phyloP scores from a whole-genome alignment of 768 basidiomycete species.

The Cytidiella melzeri region DNA sequence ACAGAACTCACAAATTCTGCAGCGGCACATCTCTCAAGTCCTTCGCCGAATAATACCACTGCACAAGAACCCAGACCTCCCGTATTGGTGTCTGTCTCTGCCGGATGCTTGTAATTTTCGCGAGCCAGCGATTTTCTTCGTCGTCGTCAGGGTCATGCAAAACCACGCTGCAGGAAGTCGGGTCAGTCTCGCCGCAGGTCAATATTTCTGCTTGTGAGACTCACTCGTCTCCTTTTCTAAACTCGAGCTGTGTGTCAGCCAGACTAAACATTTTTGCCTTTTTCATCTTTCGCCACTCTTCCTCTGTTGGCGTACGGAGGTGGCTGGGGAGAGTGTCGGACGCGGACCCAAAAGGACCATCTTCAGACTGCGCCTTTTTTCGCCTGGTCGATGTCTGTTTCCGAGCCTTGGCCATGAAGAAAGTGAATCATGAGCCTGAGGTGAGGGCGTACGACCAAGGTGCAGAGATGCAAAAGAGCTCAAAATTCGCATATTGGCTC shows the following conservation, averaged over 20 bases:
- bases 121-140: constrained; percentile 2
- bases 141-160: background rate
- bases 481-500: too few species aligned
- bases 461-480: too few species aligned
- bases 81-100: background rate
- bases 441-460: too few species aligned
- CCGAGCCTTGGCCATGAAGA: too few species aligned
- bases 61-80: background rate
- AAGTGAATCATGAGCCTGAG: too few species aligned
- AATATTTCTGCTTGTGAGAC: background rate
- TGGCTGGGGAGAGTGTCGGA: background rate
- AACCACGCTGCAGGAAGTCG: constrained; percentile 1
- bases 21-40: background rate
- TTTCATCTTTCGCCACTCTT: background rate
- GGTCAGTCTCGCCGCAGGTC: too few species aligned
- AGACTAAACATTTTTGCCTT: background rate
- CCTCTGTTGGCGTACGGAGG: background rate
- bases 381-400: too few species aligned
- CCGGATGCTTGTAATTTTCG: background rate
- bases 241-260: background rate
- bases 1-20: background rate
- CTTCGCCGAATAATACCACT: constrained; percentile 5
- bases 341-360: background rate
- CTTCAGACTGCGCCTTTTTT: background rate
- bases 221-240: background rate